Conservation (phyloP, 495 filamentous ascomycete species). For the Penicillium parvum region DNA sequence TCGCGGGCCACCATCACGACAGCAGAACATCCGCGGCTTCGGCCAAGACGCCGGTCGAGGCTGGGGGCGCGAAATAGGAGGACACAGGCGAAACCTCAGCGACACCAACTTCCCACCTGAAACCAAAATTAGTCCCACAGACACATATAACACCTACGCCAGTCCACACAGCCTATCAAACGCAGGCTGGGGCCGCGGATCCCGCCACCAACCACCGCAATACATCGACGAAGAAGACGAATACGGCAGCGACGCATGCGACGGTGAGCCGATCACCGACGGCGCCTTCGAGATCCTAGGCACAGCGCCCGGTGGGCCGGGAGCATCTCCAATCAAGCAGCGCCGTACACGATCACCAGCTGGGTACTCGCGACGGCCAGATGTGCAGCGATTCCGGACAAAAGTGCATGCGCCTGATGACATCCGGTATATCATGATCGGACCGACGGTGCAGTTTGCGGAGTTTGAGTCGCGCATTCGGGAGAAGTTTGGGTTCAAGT, state of each 20-base stretch:
- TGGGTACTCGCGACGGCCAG: constrained; percentile 29
- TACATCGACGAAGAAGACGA: constrained; percentile 73
- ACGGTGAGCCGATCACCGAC: constrained; percentile 57
- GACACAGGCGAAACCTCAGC: constrained; percentile 32
- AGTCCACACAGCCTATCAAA: constrained; percentile 17
- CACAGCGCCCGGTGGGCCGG: constrained; percentile 10
- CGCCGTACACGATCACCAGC: constrained; percentile 28
- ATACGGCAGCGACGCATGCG: constrained; percentile 62
- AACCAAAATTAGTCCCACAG: not conserved
- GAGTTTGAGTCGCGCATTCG: constrained; percentile 74
- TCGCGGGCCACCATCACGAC: constrained; percentile 34
- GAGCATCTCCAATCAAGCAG: constrained; percentile 8
- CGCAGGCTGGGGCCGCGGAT: constrained; percentile 32
- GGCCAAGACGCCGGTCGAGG: constrained; percentile 14
- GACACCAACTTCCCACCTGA: constrained; percentile 22
- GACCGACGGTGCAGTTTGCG: constrained; percentile 62
- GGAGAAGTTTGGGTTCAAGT: constrained; percentile 74
- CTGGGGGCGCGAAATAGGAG: constrained; percentile 16
- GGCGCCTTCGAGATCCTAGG: constrained; percentile 80
- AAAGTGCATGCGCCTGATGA: constrained; percentile 86
- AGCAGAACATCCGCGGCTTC: constrained; percentile 24
- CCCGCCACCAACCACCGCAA: constrained; percentile 43
- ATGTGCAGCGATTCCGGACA: constrained; percentile 65
- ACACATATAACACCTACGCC: constrained; percentile 51
- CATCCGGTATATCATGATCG: constrained; percentile 90